Base-by-base conservation (phyloP, 345 rosid genomes). In the Melastoma malabathricum region DNA sequence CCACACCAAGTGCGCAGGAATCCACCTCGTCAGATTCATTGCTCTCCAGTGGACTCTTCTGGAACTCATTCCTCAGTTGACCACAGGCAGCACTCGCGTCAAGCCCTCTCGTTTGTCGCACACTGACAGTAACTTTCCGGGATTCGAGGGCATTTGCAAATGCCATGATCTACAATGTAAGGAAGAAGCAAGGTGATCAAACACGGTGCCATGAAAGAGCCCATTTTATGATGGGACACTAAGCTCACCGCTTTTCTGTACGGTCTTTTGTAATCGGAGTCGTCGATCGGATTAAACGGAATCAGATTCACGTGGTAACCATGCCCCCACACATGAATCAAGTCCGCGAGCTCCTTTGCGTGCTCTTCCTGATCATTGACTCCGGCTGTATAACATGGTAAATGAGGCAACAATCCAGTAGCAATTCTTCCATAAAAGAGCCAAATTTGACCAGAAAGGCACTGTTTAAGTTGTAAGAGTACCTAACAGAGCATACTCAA, bases 41-140 rank as follows among this genome's bases (percentile, higher is more conserved):
- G n/a, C n/a, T n/a, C 18, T 59, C 55, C 67, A 85, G 34, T 61
- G 97, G 99, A 49, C 61, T 81, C 76, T 83, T 92, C 77, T 92
- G 99, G 65, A 84, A 85, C 62, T 88, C 67, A 59, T 88, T 92
- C 69, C 92, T 82, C 59, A 92, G 84, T 69, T 92, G 97, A 63
- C 99, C 99, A 65, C 99, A 88, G 48, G 95, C 99, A 49, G 99
- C 99, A 64, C 83, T 81, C 1, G 99, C 97, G 54, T 88, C 97
- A 63, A 84, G 76, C 54, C 98, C 97, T 66, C 97, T 72, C 49
- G 95, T 77, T 67, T 84, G 86, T 10, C 97, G 93, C 47, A 79
- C 55, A 45, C 93, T 81, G 22, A 72, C 88, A 39, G 94, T 72
- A 70, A 92, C 53, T 70, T 84, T 88, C 50, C 67, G 83, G 15